Evolutionary conservation across 2,329 filamentous ascomycete genomes (phyloP), one percentile per base, ranked within the genome.

Genomic region (Didymella lethalis): DNA sequence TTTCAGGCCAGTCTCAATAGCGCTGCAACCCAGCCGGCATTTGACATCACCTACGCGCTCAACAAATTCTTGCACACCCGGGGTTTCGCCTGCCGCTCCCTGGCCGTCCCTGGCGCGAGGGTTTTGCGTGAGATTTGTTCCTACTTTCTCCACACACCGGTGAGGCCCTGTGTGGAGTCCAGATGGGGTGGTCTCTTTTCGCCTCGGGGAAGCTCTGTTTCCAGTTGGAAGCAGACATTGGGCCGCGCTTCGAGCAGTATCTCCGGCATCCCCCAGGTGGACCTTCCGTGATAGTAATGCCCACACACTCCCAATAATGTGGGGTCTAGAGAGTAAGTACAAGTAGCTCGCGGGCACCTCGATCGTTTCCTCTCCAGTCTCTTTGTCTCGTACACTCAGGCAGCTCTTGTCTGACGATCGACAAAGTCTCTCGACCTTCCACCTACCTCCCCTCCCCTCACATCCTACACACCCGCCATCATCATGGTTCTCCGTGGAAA

Each of bases 401-500:
- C 51, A 23, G 48, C 38, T 47, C 29, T 41, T 51, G 57, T 51
- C 47, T 54, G 50, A 10, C 57, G 50, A 50, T 55, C 14, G 51
- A 54, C 57, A 43, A 55, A 55, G 51, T 51, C 47, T 54, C 57
- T 60, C 41, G 43, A 31, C 36, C 23, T 48, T 38, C 25, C 29
- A 53, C 48, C 32, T 50, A 41, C 34, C 29, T 32, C 20, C 29
- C 28, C 48, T 44, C 45, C 45, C 31, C 8, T 14, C 38, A 20
- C 11, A 41, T 38, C 28, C 40, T 44, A 49, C 20, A 40, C 23
- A 36, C 31, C 48, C 44, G 47, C 40, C 31, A 47, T 36, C 41
- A 59, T 32, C 38, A 68, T 69, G 66, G 61, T 40, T 26, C 59
- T 68, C 46, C 59, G 34, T 20, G 73, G 73, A 59, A 69, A 69